phyloP scores from a whole-genome alignment of 1,284 basidiomycete species.

The Ustilago trichophora region DNA sequence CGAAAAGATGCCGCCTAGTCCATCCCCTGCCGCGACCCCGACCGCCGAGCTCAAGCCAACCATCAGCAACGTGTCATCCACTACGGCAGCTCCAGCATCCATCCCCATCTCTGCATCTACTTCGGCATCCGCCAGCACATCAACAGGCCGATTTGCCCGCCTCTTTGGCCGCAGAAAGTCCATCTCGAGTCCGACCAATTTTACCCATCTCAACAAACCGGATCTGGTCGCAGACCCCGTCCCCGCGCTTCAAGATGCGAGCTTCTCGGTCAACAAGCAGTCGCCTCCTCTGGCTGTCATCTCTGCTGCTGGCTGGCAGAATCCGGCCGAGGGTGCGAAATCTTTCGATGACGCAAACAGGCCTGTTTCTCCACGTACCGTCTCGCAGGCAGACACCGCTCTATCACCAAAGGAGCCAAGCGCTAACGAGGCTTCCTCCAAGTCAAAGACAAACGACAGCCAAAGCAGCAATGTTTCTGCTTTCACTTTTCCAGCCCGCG shows the following conservation, averaged over 20 bases:
- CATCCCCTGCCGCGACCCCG: no score
- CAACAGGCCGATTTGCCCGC: constrained; percentile 16
- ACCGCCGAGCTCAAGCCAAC: no score
- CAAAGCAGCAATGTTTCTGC: constrained; percentile 6
- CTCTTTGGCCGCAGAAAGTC: constrained; percentile 38
- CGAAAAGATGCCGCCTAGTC: constrained; percentile 5
- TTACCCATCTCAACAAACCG: constrained; percentile 1
- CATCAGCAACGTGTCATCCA: neutral
- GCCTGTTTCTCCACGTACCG: constrained; percentile 7
- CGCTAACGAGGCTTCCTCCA: neutral
- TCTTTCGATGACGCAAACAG: neutral
- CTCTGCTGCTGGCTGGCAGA: constrained; percentile 10
- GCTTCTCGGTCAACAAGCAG: neutral
- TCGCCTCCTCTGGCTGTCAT: constrained; percentile 37
- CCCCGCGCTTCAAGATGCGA: constrained; percentile 10
- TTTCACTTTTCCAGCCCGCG: constrained; percentile 25
- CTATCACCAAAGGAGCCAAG: no score
- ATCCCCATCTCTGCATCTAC: neutral
- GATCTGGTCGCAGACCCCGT: constrained; percentile 16
- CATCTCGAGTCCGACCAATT: constrained; percentile 10
- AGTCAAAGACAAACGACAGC: constrained; percentile 7
- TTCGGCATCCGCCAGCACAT: neutral
- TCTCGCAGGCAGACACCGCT: neutral
- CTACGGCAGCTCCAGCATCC: neutral
- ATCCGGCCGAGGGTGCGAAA: neutral